Percentiles rank a stretch among this genome's conserved stretches.
Conservation (phyloP, 192 early-diverging fungal genomes). For the Rhizophagus clarus region DNA sequence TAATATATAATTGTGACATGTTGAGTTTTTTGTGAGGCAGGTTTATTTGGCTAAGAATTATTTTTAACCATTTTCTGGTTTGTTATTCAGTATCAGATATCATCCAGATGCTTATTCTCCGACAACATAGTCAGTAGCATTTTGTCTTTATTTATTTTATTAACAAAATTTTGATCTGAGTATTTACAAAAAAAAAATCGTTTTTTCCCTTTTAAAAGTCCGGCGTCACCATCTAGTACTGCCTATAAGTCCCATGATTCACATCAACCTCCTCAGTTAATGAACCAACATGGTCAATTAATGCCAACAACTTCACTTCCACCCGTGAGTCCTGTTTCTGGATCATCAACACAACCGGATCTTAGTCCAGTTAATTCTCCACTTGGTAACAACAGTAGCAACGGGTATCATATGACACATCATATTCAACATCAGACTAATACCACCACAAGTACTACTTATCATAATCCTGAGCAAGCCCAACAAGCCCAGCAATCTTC, state of each 20-base stretch:
- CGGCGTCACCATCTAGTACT: neutral
- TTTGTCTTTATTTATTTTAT: neutral
- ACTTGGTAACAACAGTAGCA: slow-evolving; percentile 7
- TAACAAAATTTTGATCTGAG: neutral
- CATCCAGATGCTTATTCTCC: slow-evolving; percentile 13
- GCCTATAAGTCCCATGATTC: slow-evolving; percentile 11
- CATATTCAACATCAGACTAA: slow-evolving; percentile 16
- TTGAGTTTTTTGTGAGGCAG: neutral
- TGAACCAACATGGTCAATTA: slow-evolving; percentile 27
- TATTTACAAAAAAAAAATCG: neutral
- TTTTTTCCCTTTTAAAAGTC: neutral
- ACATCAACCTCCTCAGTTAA: slow-evolving; percentile 1
- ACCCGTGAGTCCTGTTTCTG: slow-evolving; percentile 14
- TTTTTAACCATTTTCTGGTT: neutral
- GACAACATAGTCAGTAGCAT: slow-evolving; percentile 18
- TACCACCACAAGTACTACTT: slow-evolving; percentile 1
- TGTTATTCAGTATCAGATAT: slow-evolving; percentile 20
- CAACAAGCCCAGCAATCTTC: slow-evolving; percentile 14
- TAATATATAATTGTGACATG: neutral
- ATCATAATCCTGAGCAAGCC: slow-evolving; percentile 30
- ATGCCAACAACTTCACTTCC: slow-evolving; percentile 20
- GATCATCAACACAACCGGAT: neutral
- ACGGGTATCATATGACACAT: slow-evolving; percentile 31
- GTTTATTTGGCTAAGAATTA: neutral
- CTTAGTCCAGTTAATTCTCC: slow-evolving; percentile 29